phyloP scores from a whole-genome alignment of 805 yeast species.

The Ogataea polymorpha region DNA sequence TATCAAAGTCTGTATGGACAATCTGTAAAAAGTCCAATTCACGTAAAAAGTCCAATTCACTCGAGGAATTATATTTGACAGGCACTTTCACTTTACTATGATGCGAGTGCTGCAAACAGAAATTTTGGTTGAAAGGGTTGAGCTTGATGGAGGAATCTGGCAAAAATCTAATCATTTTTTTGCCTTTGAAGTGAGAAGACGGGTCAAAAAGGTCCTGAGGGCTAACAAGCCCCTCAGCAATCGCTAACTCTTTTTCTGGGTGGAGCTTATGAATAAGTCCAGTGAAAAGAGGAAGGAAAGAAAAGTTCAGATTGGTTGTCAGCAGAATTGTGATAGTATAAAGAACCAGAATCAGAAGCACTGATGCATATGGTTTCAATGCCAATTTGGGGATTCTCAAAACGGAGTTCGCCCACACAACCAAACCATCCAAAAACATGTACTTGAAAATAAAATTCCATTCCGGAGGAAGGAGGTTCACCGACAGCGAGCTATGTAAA shows the following conservation, averaged over 20 bases:
- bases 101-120: conserved; percentile 50
- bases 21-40: conserved; percentile 68
- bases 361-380: conserved; percentile 56
- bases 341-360: conserved; percentile 44
- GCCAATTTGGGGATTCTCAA: conserved; percentile 72
- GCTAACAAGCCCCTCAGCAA: conserved; percentile 33
- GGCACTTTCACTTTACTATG: conserved; percentile 51
- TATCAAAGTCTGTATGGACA: conserved; percentile 54
- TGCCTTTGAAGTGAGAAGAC: conserved; percentile 75
- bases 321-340: conserved; percentile 52
- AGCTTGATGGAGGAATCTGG: conserved; percentile 88
- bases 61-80: conserved; percentile 74
- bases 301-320: conserved; percentile 48
- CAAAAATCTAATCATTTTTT: conserved; percentile 77
- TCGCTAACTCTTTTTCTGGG: conserved; percentile 32
- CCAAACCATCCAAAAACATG: conserved; percentile 66
- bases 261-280: conserved; percentile 19
- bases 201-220: conserved; percentile 40
- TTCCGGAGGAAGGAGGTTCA: conserved; percentile 43
- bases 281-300: conserved; percentile 34
- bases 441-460: conserved; percentile 68
- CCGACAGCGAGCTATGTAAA: conserved; percentile 22
- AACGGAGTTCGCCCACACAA: conserved; percentile 67
- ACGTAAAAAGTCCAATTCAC: conserved; percentile 63
- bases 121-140: conserved; percentile 67